Evolutionary conservation across 2,329 filamentous ascomycete species (phyloP).

Genomic region (Elsinoe batatas): DNA sequence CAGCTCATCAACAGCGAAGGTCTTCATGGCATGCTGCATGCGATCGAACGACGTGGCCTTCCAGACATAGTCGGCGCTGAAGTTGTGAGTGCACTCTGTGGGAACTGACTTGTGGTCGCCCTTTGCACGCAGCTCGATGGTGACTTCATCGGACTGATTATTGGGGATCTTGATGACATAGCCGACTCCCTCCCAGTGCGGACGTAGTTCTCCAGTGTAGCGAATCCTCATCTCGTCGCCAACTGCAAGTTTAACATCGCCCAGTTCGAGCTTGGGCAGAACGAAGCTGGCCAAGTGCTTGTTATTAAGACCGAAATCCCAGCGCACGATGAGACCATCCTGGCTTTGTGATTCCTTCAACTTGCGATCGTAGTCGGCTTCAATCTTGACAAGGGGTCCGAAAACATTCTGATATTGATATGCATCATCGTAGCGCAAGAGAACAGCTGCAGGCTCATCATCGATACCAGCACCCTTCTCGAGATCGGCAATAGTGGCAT

Average conservation of each 20-base stretch:
- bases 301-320: slow-evolving; percentile 93
- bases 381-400: slow-evolving; percentile 94
- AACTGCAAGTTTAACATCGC: slow-evolving; percentile 94
- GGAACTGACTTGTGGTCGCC: slow-evolving; percentile 94
- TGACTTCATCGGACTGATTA: slow-evolving; percentile 96
- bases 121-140: slow-evolving; percentile 84
- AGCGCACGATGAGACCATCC: slow-evolving; percentile 85
- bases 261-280: slow-evolving; percentile 90
- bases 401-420: slow-evolving; percentile 99
- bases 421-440: slow-evolving; percentile 90
- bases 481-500: slow-evolving; percentile 78
- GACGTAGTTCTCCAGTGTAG: slow-evolving; percentile 86
- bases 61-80: slow-evolving; percentile 98
- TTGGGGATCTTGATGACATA: slow-evolving; percentile 99
- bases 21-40: slow-evolving; percentile 99
- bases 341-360: slow-evolving; percentile 97
- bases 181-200: slow-evolving; percentile 92
- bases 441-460: slow-evolving; percentile 85
- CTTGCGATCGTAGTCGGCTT: slow-evolving; percentile 98
- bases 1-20: slow-evolving; percentile 94
- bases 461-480: slow-evolving; percentile 88
- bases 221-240: slow-evolving; percentile 97
- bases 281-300: slow-evolving; percentile 95
- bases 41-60: slow-evolving; percentile 98
- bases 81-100: slow-evolving; percentile 93